Evolutionary conservation across 78 protist species (phyloP).

Genomic region (Isochrysis galbana): DNA sequence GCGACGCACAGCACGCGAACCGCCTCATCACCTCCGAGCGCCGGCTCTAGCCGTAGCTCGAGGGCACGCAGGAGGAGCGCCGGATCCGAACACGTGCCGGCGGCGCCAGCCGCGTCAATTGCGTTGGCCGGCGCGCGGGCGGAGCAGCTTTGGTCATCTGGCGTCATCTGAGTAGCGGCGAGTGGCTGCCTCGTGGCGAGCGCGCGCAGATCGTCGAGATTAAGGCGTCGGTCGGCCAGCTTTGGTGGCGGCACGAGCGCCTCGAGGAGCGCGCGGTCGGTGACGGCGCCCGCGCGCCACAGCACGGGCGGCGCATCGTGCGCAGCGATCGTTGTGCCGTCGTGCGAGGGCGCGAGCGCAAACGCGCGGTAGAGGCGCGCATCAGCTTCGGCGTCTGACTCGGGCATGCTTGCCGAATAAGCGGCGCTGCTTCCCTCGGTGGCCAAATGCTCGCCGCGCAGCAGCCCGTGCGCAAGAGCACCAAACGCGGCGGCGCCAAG

Average conservation of each 20-base stretch:
- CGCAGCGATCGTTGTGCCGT: background rate
- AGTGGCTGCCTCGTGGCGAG: no score
- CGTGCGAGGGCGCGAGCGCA: background rate
- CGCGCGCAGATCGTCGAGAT: background rate
- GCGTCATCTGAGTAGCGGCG: no score
- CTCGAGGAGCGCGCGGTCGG: background rate
- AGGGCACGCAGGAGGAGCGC: background rate
- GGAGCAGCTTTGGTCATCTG: no score
- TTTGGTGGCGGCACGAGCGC: background rate
- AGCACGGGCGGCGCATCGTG: background rate
- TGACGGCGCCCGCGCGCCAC: background rate
- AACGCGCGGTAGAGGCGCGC: background rate
- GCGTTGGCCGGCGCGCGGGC: no score
- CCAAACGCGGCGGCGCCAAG: background rate
- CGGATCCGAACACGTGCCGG: background rate
- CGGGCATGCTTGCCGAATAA: background rate
- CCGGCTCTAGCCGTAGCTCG: background rate
- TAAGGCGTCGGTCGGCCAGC: background rate
- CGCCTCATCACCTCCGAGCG: background rate
- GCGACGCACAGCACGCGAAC: background rate
- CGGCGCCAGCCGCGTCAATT: no score
- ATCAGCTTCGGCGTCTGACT: background rate
- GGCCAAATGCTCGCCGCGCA: background rate
- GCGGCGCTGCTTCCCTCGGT: background rate
- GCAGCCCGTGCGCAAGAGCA: background rate